Base-by-base conservation (phyloP, 371 early-diverging fungal species). In the Haplosporangium sp. region DNA sequence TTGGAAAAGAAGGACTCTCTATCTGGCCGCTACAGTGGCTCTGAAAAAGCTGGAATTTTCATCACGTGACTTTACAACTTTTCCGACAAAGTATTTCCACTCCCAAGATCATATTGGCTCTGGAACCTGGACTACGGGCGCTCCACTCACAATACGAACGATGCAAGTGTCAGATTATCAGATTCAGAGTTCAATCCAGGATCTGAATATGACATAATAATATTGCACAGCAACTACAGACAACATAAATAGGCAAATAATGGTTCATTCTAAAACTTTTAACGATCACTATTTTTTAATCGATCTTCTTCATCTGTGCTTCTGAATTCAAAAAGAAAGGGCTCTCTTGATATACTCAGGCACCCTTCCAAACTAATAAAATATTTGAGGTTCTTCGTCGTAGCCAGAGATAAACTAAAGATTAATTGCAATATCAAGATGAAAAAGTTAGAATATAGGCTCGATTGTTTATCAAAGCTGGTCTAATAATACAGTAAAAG, bases 1-100 rank as follows among this genome's bases (percentile, higher is more conserved):
- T 67, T 69, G 69, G 69, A 74, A 67, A 62, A 67, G 73, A 72
- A 66, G 73, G 73, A 61, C 66, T 57, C 55, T 57, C 15, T 39
- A 65, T 19, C 52, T 57, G 45, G 45, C 2, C 39, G 11, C 45
- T 44, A 38, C 11, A 1, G 57, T 6, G 37, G 45, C 27, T 53
- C 56, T 70, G 63, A 70, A 70, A 45, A 15, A 58, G 59, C 50
- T 17, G n/a, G 34, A 56, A 55, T 17, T 50, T 5, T 0, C 3
- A 17, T 62, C 71, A 71, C 71, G 71, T 65, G 71, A 3, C 8
- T 34, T 55, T 3, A 45, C 45, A 7, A 10, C 42, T 42, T 6
- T 0, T 7, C 45, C 45, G 15, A 15, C 15, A 45, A 10, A 27
- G 27, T 27, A 27, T 27, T 27, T 27, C 27, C 27, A 27, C 27